phyloP scores from a whole-genome alignment of 2,329 filamentous ascomycete species.

The Trichoderma koningii region DNA sequence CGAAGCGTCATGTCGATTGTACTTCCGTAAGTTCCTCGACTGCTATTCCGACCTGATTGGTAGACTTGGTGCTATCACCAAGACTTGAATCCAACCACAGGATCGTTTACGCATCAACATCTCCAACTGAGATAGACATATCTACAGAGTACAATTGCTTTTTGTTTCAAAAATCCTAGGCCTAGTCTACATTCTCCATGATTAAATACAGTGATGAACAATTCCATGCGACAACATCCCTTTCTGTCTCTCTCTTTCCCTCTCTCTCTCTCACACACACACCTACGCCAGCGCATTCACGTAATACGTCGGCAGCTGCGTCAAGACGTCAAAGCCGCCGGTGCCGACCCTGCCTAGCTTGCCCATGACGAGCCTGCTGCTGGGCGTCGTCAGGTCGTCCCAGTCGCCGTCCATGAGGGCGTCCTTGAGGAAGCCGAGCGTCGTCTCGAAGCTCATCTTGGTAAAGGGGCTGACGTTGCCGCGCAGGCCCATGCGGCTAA shows the following conservation, averaged over 20 bases:
- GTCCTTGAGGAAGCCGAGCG: constrained; percentile 88
- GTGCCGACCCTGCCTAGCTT: constrained; percentile 82
- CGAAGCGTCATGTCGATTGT: too few species aligned
- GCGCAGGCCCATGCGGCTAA: constrained; percentile 86
- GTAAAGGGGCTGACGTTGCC: constrained; percentile 88
- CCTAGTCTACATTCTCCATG: constrained; percentile 1
- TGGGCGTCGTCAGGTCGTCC: constrained; percentile 85
- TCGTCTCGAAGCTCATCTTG: constrained; percentile 99
- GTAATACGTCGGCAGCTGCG: constrained; percentile 57
- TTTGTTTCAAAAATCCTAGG: too few species aligned
- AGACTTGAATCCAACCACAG: too few species aligned
- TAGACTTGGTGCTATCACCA: too few species aligned
- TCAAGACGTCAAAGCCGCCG: constrained; percentile 86
- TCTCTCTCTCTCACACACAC: too few species aligned
- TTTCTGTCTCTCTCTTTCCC: too few species aligned
- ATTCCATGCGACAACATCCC: not conserved
- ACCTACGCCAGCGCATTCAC: constrained; percentile 29
- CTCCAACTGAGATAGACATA: too few species aligned
- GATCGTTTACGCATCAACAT: too few species aligned
- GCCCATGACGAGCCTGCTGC: constrained; percentile 85
- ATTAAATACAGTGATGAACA: constrained; percentile 9
- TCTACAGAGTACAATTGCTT: not conserved
- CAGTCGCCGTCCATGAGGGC: constrained; percentile 87
- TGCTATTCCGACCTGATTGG: too few species aligned
- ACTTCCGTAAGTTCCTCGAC: too few species aligned